A percentile compares a stretch with the other conserved stretches of the same genome.
These are phyloP conservation scores for Zygosaccharomyces kombuchaensis DNA, from an alignment of 805 yeast genomes.

Conservation along the genomic window DNA sequence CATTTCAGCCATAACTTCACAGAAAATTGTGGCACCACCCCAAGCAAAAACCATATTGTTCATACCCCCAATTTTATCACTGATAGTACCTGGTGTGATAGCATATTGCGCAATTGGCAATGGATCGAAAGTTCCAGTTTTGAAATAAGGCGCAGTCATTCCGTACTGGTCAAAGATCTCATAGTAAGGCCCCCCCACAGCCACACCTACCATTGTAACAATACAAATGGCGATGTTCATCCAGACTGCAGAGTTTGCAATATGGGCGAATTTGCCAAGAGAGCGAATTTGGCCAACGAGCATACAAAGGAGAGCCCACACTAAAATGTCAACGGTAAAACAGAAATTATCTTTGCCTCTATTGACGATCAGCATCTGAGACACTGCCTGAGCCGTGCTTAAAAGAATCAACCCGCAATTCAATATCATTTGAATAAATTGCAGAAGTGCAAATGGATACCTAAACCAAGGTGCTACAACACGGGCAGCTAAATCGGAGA, in stretches of 20 bases:
- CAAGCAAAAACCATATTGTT: slow-evolving; percentile 46
- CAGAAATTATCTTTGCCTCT: slow-evolving; percentile 33
- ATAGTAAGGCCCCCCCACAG: slow-evolving; percentile 35
- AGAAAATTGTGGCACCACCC: slow-evolving; percentile 49
- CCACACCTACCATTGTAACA: slow-evolving; percentile 43
- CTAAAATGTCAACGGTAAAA: slow-evolving; percentile 39
- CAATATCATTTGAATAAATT: slow-evolving; percentile 41
- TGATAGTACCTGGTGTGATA: slow-evolving; percentile 28
- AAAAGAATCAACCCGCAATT: slow-evolving; percentile 42
- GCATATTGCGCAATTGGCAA: slow-evolving; percentile 23
- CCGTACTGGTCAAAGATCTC: slow-evolving; percentile 27
- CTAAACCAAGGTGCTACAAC: slow-evolving; percentile 27
- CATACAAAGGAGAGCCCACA: slow-evolving; percentile 44
- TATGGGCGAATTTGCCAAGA: slow-evolving; percentile 38
- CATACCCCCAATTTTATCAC: slow-evolving; percentile 36
- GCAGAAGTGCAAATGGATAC: slow-evolving; percentile 28
- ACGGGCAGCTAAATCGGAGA: slow-evolving; percentile 41
- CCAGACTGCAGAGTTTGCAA: slow-evolving; percentile 46
- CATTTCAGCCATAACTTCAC: slow-evolving; percentile 48
- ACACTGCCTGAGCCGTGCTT: slow-evolving; percentile 41
- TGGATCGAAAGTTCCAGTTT: slow-evolving; percentile 12
- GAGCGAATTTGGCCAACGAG: slow-evolving; percentile 41
- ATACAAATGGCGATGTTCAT: slow-evolving; percentile 43
- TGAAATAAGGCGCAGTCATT: slow-evolving; percentile 13
- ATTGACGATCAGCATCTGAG: slow-evolving; percentile 34